Conservation (phyloP, 352 stramenopile species). For the Phytophthora kernoviae region DNA sequence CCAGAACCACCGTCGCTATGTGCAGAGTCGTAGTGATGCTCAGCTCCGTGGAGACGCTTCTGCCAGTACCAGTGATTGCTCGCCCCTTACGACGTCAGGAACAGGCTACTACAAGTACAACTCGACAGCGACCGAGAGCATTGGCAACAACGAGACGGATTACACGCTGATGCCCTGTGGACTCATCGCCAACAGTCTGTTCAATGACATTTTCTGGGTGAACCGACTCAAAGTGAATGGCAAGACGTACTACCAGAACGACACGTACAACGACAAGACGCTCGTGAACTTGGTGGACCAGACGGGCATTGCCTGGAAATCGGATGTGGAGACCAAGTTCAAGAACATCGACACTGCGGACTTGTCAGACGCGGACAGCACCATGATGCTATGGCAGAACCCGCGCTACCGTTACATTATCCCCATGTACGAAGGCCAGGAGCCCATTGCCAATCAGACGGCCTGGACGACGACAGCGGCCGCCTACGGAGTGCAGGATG, state of each 20-base stretch:
- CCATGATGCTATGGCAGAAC: constrained; percentile 88
- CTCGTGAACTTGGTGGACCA: constrained; percentile 93
- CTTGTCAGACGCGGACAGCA: constrained; percentile 33
- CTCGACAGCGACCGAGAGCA: constrained; percentile 48
- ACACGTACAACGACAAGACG: constrained; percentile 52
- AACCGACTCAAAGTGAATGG: constrained; percentile 63
- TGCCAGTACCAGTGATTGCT: constrained; percentile 76
- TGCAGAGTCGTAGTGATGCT: constrained; percentile 88
- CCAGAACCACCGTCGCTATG: constrained; percentile 98
- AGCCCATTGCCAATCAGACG: constrained; percentile 72
- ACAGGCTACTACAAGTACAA: constrained; percentile 72
- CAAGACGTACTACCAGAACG: constrained; percentile 66
- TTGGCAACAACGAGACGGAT: constrained; percentile 42
- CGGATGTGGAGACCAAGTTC: constrained; percentile 96
- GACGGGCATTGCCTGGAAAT: constrained; percentile 96
- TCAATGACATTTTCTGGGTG: constrained; percentile 96
- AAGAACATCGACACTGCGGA: constrained; percentile 86
- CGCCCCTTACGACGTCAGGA: constrained; percentile 63
- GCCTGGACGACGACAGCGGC: constrained; percentile 70
- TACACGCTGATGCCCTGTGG: constrained; percentile 97
- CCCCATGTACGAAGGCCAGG: constrained; percentile 63
- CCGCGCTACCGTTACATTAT: constrained; percentile 82
- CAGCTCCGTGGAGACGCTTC: constrained; percentile 85
- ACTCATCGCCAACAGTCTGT: constrained; percentile 98
- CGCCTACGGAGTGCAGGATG: constrained; percentile 94